Base-by-base conservation (phyloP, 306 rosid species). In the Lathyrus tuberosus region DNA sequence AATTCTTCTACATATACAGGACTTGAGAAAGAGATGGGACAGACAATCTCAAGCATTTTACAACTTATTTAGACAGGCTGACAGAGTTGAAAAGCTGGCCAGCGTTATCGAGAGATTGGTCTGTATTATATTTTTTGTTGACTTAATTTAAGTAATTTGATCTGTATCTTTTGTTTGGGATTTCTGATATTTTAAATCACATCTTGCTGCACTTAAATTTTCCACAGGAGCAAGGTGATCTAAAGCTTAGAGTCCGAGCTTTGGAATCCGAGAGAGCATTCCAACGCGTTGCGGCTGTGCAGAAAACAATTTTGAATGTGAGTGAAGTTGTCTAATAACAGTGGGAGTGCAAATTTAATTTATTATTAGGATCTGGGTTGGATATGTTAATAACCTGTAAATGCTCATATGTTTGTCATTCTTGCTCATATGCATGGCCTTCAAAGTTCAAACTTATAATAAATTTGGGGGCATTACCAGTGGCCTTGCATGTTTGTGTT, bases 241-340 rank as follows among this genome's bases (percentile, higher is more conserved):
- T 95, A 52, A 95, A 95, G 79, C 95, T 95, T 56, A 82, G 99
- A 83, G 99, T 95, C 74, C 92, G 97, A 63, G 73, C 99, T 49
- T 79, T 95, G 86, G 99, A 95, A 81, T 91, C 99, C 69, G 99
- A 95, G 84, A 86, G 99, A 79, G 86, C 99, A 82, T 91, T 95
- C 82, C 95, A 95, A 77, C 96, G 99, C n/a, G 83, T 95, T 54
- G 97, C 97, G 15, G 51, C 89, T 60, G 89, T 91, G 78, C 99
- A 95, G 85, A 91, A 82, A 85, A 91, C 95, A 58, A 72, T 91
- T 59, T 95, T 92, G 69, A 89, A 81, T 95, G 99, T 95, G 84
- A 86, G 99, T 88, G 78, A 13, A 62, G 70, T 72, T 73, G 40
- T 54, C 65, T 59, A 28, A n/a, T 81, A 63, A 40, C 61, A 51